These are phyloP conservation scores for Phytophthora pistaciae DNA, from an alignment of 352 stramenopile genomes.

Conservation along the genomic window DNA sequence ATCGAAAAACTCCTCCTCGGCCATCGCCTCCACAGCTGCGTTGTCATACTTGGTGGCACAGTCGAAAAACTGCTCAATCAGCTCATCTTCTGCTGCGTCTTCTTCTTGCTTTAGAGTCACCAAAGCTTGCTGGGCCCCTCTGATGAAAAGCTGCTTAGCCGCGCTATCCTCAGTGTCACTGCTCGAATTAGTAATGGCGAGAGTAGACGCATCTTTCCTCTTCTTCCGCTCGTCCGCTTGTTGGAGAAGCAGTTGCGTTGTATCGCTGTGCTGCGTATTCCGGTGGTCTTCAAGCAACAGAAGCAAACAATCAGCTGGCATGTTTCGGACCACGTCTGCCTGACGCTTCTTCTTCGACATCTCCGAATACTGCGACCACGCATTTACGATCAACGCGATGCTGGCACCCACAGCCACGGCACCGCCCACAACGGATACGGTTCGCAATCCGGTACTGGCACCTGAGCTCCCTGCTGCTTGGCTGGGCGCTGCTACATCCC, in stretches of 20 bases:
- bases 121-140: constrained; percentile 40
- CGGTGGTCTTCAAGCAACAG: constrained; percentile 77
- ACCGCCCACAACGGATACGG: constrained; percentile 75
- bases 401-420: constrained; percentile 83
- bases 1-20: constrained; percentile 89
- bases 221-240: constrained; percentile 40
- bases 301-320: constrained; percentile 77
- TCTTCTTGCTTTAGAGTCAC: constrained; percentile 41
- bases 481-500: constrained; percentile 53
- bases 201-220: constrained; percentile 28
- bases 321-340: constrained; percentile 73
- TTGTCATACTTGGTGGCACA: constrained; percentile 71
- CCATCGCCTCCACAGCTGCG: constrained; percentile 63
- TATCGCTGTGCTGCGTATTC: constrained; percentile 33
- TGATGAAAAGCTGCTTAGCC: constrained; percentile 21
- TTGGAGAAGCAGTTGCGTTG: constrained; percentile 43
- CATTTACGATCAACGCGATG: constrained; percentile 79
- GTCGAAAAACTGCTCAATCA: constrained; percentile 90
- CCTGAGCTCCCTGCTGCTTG: constrained; percentile 30
- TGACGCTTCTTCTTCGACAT: constrained; percentile 69
- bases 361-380: constrained; percentile 87
- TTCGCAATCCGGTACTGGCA: constrained; percentile 48
- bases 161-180: constrained; percentile 7
- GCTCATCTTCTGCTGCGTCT: constrained; percentile 52
- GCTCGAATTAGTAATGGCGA: constrained; percentile 15